Percentiles rank a stretch among this genome's conserved stretches.
phyloP scores from a whole-genome alignment of 305 asterid species.

The Lippia alba region DNA sequence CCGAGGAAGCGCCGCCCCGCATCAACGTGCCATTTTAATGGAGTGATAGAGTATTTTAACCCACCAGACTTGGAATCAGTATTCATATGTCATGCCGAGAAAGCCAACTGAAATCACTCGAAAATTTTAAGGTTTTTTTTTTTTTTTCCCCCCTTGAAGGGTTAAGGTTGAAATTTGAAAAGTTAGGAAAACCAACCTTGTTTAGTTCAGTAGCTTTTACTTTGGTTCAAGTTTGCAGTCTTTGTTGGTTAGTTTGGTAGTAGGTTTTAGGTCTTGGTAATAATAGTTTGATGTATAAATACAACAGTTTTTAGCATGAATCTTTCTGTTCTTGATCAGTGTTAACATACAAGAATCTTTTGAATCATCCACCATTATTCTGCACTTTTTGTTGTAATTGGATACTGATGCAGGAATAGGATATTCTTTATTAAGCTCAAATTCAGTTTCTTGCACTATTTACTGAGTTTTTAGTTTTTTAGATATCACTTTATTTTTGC shows the following conservation, averaged over 20 bases:
- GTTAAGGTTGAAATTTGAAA: slow-evolving; percentile 17
- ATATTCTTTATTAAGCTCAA: neutral
- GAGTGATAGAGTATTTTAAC: slow-evolving; percentile 67
- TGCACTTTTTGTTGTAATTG: neutral
- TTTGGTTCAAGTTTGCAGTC: slow-evolving; percentile 22
- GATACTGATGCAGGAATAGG: neutral
- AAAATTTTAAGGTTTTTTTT: slow-evolving; percentile 6
- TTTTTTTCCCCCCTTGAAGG: slow-evolving; percentile 15
- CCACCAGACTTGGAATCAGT: slow-evolving; percentile 88
- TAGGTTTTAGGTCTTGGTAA: slow-evolving; percentile 35
- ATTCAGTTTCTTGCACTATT: neutral
- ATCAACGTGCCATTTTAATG: slow-evolving; percentile 53
- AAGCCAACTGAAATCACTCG: slow-evolving; percentile 47
- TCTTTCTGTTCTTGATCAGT: neutral
- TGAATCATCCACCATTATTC: neutral
- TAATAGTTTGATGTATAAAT: slow-evolving; percentile 43
- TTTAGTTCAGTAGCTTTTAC: neutral
- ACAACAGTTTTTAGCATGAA: slow-evolving; percentile 32
- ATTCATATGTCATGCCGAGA: slow-evolving; percentile 64
- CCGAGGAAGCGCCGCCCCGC: slow-evolving; percentile 80
- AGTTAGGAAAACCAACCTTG: neutral
- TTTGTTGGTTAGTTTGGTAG: slow-evolving; percentile 31
- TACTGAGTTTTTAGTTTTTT: neutral
- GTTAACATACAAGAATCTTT: neutral
- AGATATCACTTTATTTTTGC: neutral